phyloP scores from a whole-genome alignment of 2,329 filamentous ascomycete species.

The Dactylellina sp. region DNA sequence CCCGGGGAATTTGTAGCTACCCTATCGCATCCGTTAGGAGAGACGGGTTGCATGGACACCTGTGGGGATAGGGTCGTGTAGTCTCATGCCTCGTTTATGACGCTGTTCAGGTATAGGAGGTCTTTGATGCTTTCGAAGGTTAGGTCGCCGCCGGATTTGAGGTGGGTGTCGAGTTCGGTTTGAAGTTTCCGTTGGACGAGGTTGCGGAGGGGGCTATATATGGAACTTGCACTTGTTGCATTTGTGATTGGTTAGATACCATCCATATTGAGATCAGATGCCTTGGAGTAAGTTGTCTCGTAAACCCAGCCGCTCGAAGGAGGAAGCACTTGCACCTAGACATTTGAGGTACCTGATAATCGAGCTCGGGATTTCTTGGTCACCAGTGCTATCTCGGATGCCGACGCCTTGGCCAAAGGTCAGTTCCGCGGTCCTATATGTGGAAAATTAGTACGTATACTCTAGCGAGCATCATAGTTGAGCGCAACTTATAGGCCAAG shows the following conservation, averaged over 20 bases:
- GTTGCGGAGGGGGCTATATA: conserved; percentile 43
- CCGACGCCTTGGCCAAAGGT: conserved; percentile 41
- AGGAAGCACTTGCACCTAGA: conserved; percentile 25
- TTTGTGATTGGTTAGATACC: no score
- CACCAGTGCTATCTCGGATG: conserved; percentile 34
- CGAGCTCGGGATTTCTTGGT: conserved; percentile 8
- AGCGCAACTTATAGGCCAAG: conserved; percentile 35
- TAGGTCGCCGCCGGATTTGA: conserved; percentile 36
- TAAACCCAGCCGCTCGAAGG: no score
- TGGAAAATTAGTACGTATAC: background rate
- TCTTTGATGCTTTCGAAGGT: conserved; percentile 37
- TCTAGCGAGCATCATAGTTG: background rate
- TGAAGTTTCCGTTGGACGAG: conserved; percentile 31
- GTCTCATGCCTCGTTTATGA: conserved; percentile 69
- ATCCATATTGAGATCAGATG: no score
- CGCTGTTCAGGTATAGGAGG: conserved; percentile 69
- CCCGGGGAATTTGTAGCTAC: conserved; percentile 64
- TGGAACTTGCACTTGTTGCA: conserved; percentile 24
- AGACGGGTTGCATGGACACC: conserved; percentile 68
- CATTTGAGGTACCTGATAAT: conserved; percentile 44
- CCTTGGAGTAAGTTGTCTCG: no score
- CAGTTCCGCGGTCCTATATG: conserved; percentile 22
- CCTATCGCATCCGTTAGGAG: conserved; percentile 65
- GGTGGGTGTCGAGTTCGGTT: conserved; percentile 35
- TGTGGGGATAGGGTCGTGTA: conserved; percentile 68